These are phyloP conservation scores for Pyrenochaeta sp. DNA, from an alignment of 2,329 filamentous ascomycete genomes.

Conservation along the genomic window DNA sequence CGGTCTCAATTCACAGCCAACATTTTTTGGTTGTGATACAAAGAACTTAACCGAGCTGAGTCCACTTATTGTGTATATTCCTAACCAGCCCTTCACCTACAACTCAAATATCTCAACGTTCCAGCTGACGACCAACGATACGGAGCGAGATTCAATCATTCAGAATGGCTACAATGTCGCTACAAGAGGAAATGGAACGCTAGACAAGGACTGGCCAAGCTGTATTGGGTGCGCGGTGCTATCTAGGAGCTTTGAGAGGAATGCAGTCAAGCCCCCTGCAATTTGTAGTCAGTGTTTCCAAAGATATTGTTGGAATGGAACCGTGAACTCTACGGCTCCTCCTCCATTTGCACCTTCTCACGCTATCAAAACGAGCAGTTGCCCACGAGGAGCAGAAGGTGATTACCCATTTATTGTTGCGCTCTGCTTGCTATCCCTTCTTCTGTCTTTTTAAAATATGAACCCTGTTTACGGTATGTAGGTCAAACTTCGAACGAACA, in stretches of 20 bases:
- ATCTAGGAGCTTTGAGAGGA: conserved; percentile 67
- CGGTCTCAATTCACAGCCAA: conserved; percentile 73
- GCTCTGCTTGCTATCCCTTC: background rate
- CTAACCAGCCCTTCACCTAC: conserved; percentile 79
- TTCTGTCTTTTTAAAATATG: background rate
- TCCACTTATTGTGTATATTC: conserved; percentile 83
- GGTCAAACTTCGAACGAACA: background rate
- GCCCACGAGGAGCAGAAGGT: background rate
- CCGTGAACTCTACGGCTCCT: conserved; percentile 50
- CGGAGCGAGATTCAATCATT: conserved; percentile 77
- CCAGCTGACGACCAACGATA: conserved; percentile 66
- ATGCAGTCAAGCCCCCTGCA: conserved; percentile 62
- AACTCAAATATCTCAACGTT: conserved; percentile 81
- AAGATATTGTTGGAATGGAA: conserved; percentile 89
- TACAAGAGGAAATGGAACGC: conserved; percentile 79
- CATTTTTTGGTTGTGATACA: conserved; percentile 78
- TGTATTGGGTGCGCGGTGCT: conserved; percentile 89
- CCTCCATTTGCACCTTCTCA: conserved; percentile 14
- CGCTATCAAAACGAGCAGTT: background rate
- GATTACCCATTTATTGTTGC: background rate
- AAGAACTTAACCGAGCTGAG: conserved; percentile 62
- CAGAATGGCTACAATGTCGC: conserved; percentile 83
- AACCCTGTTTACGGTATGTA: background rate
- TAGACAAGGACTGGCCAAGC: conserved; percentile 75
- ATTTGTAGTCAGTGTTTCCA: conserved; percentile 78